Conservation (phyloP, 192 early-diverging fungal species). For the Phycomyces nitens region DNA sequence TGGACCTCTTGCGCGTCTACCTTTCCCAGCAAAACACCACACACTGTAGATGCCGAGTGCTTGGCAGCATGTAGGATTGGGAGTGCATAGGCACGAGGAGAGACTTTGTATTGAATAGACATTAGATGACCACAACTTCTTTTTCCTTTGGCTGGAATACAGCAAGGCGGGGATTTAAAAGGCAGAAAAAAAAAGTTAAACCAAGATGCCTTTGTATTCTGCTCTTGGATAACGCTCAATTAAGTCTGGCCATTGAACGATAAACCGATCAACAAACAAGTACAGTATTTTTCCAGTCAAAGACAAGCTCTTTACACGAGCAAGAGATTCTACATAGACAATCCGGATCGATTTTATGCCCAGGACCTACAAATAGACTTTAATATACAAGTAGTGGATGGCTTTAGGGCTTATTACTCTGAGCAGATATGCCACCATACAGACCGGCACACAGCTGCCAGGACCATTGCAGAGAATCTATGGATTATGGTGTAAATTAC, state of each 20-base stretch:
- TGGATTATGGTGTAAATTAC: background rate
- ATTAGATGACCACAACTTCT: background rate
- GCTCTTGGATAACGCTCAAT: constrained; percentile 51
- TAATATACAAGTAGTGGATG: background rate
- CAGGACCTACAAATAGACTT: constrained; percentile 35
- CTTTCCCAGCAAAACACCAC: constrained; percentile 71
- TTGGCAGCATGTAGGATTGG: constrained; percentile 80
- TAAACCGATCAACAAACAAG: constrained; percentile 73
- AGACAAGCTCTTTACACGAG: constrained; percentile 82
- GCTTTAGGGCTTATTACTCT: no score
- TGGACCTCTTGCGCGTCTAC: constrained; percentile 10
- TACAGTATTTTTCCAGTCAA: constrained; percentile 82
- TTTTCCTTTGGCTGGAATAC: background rate
- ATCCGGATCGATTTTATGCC: constrained; percentile 55
- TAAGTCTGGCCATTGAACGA: constrained; percentile 88
- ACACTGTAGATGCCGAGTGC: constrained; percentile 72
- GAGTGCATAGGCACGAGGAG: constrained; percentile 62
- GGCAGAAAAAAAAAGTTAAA: constrained; percentile 41
- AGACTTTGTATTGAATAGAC: constrained; percentile 9
- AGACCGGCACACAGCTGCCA: constrained; percentile 78
- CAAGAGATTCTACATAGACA: constrained; percentile 91
- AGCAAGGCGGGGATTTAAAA: no score
- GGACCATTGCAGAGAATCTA: constrained; percentile 88
- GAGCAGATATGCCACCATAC: constrained; percentile 56
- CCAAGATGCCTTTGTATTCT: constrained; percentile 60